Percentiles rank a stretch among this genome's conserved stretches.
phyloP scores from a whole-genome alignment of 108 stramenopile species.

The Skeletonema costatum region DNA sequence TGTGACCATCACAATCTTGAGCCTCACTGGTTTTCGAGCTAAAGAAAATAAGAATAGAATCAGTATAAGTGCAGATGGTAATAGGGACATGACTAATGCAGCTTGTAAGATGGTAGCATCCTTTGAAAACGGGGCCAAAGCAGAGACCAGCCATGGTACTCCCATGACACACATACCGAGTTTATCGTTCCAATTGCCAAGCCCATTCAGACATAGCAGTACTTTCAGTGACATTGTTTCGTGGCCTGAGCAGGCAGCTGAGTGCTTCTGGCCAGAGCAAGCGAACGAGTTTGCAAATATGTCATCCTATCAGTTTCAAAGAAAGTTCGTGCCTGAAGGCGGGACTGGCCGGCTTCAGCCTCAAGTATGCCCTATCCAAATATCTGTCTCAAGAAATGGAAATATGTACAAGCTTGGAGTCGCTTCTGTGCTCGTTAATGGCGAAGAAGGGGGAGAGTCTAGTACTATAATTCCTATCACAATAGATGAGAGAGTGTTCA shows the following conservation, averaged over 20 bases:
- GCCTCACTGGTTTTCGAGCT: slow-evolving; percentile 15
- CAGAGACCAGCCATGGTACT: not conserved
- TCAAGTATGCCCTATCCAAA: slow-evolving; percentile 19
- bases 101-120: not conserved
- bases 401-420: slow-evolving; percentile 17
- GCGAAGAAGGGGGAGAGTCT: slow-evolving; percentile 19
- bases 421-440: slow-evolving; percentile 19
- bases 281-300: not conserved
- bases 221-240: slow-evolving; percentile 6
- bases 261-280: not conserved
- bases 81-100: not conserved
- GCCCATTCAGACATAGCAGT: not conserved
- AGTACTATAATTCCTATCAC: slow-evolving; percentile 11
- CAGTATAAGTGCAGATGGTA: not conserved
- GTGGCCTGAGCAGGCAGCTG: slow-evolving; percentile 11
- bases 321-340: not conserved
- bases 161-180: slow-evolving; percentile 14
- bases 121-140: not conserved
- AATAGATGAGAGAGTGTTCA: not conserved
- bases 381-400: slow-evolving; percentile 20
- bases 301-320: slow-evolving; percentile 20
- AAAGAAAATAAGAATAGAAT: slow-evolving; percentile 10
- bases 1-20: slow-evolving; percentile 13
- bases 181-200: slow-evolving; percentile 19
- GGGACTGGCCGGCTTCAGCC: slow-evolving; percentile 1